Evolutionary conservation across 202 grass and related monocot species (phyloP).

Genomic region (Thinopyrum obtusiflorum): DNA sequence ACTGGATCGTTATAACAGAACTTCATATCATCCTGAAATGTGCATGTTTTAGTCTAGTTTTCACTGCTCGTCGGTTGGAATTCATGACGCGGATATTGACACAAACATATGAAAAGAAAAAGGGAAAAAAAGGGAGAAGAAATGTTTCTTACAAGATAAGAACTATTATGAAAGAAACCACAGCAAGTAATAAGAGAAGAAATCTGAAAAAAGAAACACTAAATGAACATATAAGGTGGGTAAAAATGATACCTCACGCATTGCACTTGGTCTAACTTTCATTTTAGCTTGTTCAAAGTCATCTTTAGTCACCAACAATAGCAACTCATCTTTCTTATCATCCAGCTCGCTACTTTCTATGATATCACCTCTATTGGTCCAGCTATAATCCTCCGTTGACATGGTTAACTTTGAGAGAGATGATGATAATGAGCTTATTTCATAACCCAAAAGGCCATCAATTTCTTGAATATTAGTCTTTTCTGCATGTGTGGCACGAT

Average conservation of each 20-base stretch:
- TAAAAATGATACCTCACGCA: conserved; percentile 83
- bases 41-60: conserved; percentile 8
- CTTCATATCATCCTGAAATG: neutral
- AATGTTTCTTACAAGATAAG: neutral
- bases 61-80: conserved; percentile 6
- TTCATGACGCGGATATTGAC: neutral
- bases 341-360: conserved; percentile 22
- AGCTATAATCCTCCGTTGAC: conserved; percentile 28
- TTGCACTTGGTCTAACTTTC: conserved; percentile 90
- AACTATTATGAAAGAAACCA: neutral
- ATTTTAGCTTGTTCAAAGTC: conserved; percentile 85
- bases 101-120: conserved; percentile 5
- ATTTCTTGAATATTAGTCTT: conserved; percentile 13
- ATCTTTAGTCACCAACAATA: conserved; percentile 51
- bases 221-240: neutral
- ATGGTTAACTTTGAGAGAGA: conserved; percentile 61
- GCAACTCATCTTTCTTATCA: conserved; percentile 28
- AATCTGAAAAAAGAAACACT: neutral
- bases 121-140: neutral
- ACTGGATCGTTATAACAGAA: neutral
- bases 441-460: conserved; percentile 12
- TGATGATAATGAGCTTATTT: conserved; percentile 48
- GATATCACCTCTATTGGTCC: neutral
- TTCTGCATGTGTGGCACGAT: conserved; percentile 7
- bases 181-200: neutral